Conservation (phyloP, 2,329 filamentous ascomycete species). For the Scedosporium aurantiacum region DNA sequence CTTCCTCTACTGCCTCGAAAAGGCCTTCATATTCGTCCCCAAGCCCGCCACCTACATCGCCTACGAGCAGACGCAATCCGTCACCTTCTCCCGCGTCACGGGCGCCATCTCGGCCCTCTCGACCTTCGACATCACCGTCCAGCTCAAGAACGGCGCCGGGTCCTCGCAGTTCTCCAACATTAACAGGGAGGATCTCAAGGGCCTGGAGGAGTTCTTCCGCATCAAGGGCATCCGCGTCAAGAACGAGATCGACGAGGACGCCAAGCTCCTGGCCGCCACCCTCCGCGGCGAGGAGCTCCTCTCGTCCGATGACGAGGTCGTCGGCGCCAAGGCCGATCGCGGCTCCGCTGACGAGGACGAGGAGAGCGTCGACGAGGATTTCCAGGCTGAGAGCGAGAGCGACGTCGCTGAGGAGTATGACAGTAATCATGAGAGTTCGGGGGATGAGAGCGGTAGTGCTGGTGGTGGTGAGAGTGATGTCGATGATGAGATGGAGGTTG, state of each 20-base stretch:
- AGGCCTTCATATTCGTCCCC: slow-evolving; percentile 97
- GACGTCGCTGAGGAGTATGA: slow-evolving; percentile 97
- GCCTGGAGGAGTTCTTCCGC: slow-evolving; percentile 95
- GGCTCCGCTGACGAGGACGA: slow-evolving; percentile 94
- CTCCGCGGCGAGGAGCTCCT: slow-evolving; percentile 75
- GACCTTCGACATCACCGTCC: slow-evolving; percentile 94
- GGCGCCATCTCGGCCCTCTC: slow-evolving; percentile 87
- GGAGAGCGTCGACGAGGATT: slow-evolving; percentile 93
- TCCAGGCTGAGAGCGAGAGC: slow-evolving; percentile 81
- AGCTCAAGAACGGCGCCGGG: slow-evolving; percentile 73
- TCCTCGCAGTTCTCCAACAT: slow-evolving; percentile 99
- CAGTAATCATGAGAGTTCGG: slow-evolving; percentile 78
- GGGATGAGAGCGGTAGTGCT: slow-evolving; percentile 51
- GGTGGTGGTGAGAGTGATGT: slow-evolving; percentile 34
- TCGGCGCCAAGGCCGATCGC: slow-evolving; percentile 58
- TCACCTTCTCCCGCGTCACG: slow-evolving; percentile 92
- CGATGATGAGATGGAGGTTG: slow-evolving; percentile 31
- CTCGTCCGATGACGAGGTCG: slow-evolving; percentile 74
- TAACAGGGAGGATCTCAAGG: slow-evolving; percentile 93
- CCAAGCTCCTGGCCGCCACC: slow-evolving; percentile 66
- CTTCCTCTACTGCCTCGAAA: slow-evolving; percentile 92
- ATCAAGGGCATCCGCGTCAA: slow-evolving; percentile 89
- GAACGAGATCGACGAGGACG: slow-evolving; percentile 97
- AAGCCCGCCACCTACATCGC: slow-evolving; percentile 96
- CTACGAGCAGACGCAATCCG: slow-evolving; percentile 81